Base-by-base conservation (phyloP, 2,329 filamentous ascomycete genomes). In the Paradendryphiella salina region DNA sequence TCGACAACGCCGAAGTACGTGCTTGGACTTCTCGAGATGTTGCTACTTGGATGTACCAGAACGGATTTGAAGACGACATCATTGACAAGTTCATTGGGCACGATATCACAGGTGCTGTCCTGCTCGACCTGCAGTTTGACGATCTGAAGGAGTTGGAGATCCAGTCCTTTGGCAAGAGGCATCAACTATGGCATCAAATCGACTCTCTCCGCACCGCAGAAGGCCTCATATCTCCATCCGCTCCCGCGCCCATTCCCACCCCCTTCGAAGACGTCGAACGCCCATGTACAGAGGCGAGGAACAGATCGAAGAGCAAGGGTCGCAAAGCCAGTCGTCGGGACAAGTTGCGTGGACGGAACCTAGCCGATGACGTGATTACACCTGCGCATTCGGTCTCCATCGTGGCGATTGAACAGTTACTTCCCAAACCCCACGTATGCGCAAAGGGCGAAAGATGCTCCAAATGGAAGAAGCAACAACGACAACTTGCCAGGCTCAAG, bases 91-190 rank as follows among this genome's bases (percentile, higher is more conserved):
- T 99, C 66, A 82, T 92, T 55, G 83, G 88, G 64, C 95, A 99
- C 72, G 93, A 99, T 69, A 96, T 99, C 71, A 90, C 87, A 20
- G 93, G 93, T 11, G 81, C 85, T 4, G 89, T 97, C 48, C 78
- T 97, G 15, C 85, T 96, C 44, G 91, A 93, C n/a, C 78, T 99
- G 35, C 91, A 96, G 68, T 92, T 93, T 61, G 90, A 96, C 57
- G 92, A 94, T 64, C 77, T 94, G 49, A 87, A 87, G 71, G 89
- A 94, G 73, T 80, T 94, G 14, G 86, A 86, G 59, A 93, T 94
- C 48, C 80, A 82, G 52, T 93, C 89, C 1, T 93, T 94, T 67
- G 89, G 89, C 35, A 87, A 92, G 62, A 81, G 89, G 53, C 90
- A 88, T 61, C 85, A 85, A 65, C 77, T 93, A 11, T 94, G 89